Base-by-base conservation (phyloP, 108 stramenopile species). In the Cyclostephanos invisitatus region DNA sequence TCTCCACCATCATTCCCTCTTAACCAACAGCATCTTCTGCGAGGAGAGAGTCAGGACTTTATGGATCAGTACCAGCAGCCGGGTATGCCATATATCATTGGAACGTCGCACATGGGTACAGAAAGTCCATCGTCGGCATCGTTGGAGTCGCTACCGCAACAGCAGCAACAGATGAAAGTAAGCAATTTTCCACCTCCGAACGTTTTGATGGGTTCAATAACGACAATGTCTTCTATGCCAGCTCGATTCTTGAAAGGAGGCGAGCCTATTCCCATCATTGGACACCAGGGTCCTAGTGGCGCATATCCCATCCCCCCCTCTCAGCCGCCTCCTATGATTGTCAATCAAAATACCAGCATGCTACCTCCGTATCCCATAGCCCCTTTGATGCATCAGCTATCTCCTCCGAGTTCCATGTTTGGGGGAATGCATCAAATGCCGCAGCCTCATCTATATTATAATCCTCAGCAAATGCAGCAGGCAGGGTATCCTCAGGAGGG, bases 391-490 rank as follows among this genome's bases (percentile, higher is more conserved):
- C 66, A 54, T 20, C 66, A 54, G 11, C n/a, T 68, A 29, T 21
- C 63, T 55, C 67, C 64, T 18, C 58, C 37, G 1, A 11, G 10
- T 42, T 40, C 60, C 18, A 21, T 37, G 60, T n/a, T 21, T 11
- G 60, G 36, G 60, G 60, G 60, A 36, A 27, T 32, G 7, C 24
- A 57, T 4, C 29, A 57, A 28, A 27, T 29, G 0, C 21, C 60
- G 32, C 78, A 62, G 28, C 73, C 50, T 9, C 70, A 62, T 64
- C 73, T 68, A 17, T 80, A 80, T 64, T 77, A 77, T 61, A 60
- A 77, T 54, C 73, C 80, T 36, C 78, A 72, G 67, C 67, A 69
- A 32, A 72, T 67, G 56, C 78, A 80, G 68, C 73, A 68, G 22
- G 73, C 64, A 62, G 62, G 56, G n/a, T 65, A 65, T 47, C 35